These are phyloP conservation scores for Dictyostelium citrinum DNA, from an alignment of 78 protist species.

Conservation along the genomic window DNA sequence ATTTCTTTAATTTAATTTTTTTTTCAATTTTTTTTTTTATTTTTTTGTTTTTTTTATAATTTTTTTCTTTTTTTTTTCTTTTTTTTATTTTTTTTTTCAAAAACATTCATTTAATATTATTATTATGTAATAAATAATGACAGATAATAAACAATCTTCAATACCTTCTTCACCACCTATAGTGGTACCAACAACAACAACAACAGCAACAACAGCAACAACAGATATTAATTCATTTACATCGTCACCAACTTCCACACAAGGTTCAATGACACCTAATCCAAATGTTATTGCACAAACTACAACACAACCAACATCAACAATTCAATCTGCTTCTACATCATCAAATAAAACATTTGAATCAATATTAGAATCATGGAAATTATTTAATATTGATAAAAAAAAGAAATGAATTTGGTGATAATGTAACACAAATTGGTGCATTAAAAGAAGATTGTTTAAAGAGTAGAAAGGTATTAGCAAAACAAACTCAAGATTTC, in stretches of 20 bases:
- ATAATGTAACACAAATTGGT: constrained; percentile 45
- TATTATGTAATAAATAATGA: not conserved
- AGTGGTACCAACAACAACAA: not conserved
- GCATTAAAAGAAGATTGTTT: constrained; percentile 56
- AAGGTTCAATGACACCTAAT: constrained; percentile 7
- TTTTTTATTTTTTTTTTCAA: not conserved
- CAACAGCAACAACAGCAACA: not conserved
- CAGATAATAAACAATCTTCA: constrained; percentile 6
- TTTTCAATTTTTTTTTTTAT: no score
- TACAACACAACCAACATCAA: not conserved
- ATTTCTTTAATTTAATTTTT: no score
- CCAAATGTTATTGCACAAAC: not conserved
- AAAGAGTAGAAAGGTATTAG: constrained; percentile 61
- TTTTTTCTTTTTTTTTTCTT: no score
- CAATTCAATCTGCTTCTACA: not conserved
- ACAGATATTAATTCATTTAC: constrained; percentile 3
- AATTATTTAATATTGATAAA: constrained; percentile 40
- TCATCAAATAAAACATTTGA: constrained; percentile 16
- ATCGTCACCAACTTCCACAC: not conserved
- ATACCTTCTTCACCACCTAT: constrained; percentile 11
- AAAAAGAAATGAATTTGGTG: constrained; percentile 44
- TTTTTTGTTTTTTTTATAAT: no score
- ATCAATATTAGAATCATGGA: constrained; percentile 52
- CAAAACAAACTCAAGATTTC: constrained; percentile 75
- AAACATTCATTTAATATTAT: not conserved